Evolutionary conservation across 2,329 filamentous ascomycete species (phyloP), one percentile per base, ranked within the genome.

Genomic region (Zasmidium cellare): DNA sequence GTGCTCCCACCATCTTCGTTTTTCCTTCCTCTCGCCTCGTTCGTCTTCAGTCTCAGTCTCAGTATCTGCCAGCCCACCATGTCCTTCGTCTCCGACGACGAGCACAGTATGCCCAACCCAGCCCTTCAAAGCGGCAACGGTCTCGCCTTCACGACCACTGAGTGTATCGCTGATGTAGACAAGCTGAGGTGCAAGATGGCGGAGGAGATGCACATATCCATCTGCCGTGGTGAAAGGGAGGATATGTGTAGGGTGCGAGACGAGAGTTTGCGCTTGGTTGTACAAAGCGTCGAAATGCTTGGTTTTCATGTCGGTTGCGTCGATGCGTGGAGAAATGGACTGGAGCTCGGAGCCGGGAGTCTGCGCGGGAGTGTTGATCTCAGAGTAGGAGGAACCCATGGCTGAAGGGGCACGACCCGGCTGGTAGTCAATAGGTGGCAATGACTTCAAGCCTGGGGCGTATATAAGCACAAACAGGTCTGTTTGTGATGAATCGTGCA

Each of bases 381-480:
- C 92, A 64, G 90, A 92, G 78, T 91, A 96, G 3, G 92, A 96
- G 53, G 91, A 96, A 82, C 84, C 72, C 80, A 96, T 77, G 73
- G 84, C 80, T 76, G 85, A 76, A 73, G 84, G 72, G 75, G 83
- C 77, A 76, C 71, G 73, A 57, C 70, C 60, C 3, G 70, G 68
- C 41, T 65, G 60, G 59, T 69, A 70, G 67, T 75, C 65, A 41
- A 72, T 60, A 49, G 59, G 67, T 64, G 69, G 87, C 82, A 57
- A 83, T 72, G 53, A 79, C 75, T 59, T 83, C 79, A 96, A 78
- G 52, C 84, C 82, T 1, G 93, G 93, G 2, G 91, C 87, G 75
- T 96, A 96, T 70, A 97, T 93, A 64, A 97, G 82, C 57, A 97
- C 83, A 69, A 96, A 96, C 22, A 97, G 81, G 71, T 90, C 90